Evolutionary conservation across 805 yeast species (phyloP), one percentile per base, ranked within the genome.

Genomic region (Metschnikowia santaceciliae): DNA sequence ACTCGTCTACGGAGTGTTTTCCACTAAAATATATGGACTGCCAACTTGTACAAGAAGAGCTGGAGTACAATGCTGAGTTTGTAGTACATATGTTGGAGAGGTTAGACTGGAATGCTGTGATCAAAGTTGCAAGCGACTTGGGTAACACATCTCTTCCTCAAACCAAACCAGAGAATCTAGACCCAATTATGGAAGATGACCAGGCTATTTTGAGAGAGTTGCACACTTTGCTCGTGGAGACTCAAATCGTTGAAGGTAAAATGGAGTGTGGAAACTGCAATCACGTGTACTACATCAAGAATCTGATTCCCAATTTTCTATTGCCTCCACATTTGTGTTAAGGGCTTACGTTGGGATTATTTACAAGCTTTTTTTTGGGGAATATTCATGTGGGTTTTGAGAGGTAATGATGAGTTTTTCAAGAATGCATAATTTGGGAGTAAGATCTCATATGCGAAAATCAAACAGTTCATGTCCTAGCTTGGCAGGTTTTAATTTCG

Each of bases 261-360:
- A 90, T 94, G 98, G 75, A 75, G 11, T 94, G 99, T 66, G 75
- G 78, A 20, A 85, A 85, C 69, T 94, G 99, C 66, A 84, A 81
- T 1, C 97, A 92, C 68, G 75, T 87, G 6, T 94, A 91, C 70
- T 82, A 86, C 72, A 87, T 94, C 72, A 92, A 91, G 70, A 91
- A 90, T 74, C 83, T 94, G 47, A 90, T 94, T 60, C 97, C 99
- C 34, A 92, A 92, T 75, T 86, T 94, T 69, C 72, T 94, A 49
- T 78, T 94, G 34, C 98, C 99, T 32, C 98, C 98, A 6, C 98
- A 94, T 65, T 75, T 94, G 59, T 95, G 91, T 37, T 56, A 35
- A 42, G 13, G 10, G 13, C 11, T 34, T 4, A 4, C 14, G 10
- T 8, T 10, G n/a, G 22, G 13, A 17, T n/a, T n/a, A 23, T 8